Evolutionary conservation across 2,329 filamentous ascomycete genomes (phyloP).

Genomic region (Anisogramma anomala): DNA sequence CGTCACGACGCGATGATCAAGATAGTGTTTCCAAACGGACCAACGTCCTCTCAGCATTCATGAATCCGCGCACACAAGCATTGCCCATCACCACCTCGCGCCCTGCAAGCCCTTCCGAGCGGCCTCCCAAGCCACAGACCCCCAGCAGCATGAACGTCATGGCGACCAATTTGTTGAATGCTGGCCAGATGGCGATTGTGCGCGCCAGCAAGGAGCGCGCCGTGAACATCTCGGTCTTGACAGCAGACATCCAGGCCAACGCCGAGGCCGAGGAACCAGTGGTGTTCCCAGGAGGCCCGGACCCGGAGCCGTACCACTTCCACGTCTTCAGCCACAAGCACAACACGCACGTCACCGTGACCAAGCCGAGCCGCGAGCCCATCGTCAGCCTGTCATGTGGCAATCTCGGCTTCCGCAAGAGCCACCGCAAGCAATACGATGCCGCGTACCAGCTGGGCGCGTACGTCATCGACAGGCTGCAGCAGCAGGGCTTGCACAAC

Average conservation of each 20-base stretch:
- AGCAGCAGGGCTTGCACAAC: conserved; percentile 66
- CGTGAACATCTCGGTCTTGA: no score
- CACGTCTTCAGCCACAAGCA: conserved; percentile 82
- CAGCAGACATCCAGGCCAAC: no score
- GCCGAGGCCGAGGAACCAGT: no score
- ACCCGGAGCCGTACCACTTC: conserved; percentile 63
- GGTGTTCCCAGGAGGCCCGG: no score
- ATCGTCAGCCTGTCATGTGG: conserved; percentile 73
- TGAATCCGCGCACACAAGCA: background rate
- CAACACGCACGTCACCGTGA: conserved; percentile 90
- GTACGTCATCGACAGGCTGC: conserved; percentile 72
- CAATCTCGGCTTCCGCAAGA: conserved; percentile 85
- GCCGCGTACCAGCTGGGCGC: conserved; percentile 81
- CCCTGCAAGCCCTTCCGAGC: background rate
- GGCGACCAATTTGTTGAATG: background rate
- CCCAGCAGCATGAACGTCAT: background rate
- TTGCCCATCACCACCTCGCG: background rate
- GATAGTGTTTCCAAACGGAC: no score
- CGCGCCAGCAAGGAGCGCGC: conserved; percentile 5
- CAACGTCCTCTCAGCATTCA: conserved; percentile 2
- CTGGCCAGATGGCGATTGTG: conserved; percentile 7
- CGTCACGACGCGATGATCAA: conserved; percentile 2
- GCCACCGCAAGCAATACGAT: conserved; percentile 71
- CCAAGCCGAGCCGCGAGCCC: conserved; percentile 66
- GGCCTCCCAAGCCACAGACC: background rate